Evolutionary conservation across 2,329 filamentous ascomycete species (phyloP).

Genomic region (Sporothrix variecibatus): DNA sequence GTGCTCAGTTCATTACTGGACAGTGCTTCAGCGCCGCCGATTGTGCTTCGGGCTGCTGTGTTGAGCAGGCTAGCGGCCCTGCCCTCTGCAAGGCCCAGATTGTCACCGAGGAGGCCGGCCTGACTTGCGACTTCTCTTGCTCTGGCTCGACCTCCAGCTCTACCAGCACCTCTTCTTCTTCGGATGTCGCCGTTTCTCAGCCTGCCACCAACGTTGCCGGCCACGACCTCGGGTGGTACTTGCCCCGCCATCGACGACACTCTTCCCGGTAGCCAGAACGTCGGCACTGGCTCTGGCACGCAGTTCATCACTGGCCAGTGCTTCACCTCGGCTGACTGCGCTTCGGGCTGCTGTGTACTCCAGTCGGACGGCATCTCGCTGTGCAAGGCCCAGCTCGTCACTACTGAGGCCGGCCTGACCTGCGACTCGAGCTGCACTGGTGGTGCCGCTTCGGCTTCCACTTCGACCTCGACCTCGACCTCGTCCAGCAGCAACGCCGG

Average conservation of each 20-base stretch:
- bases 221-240: conserved; percentile 2
- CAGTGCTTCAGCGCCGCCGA: conserved; percentile 36
- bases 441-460: background rate
- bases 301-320: conserved; percentile 40
- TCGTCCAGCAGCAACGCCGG: background rate
- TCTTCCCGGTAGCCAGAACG: conserved; percentile 39
- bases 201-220: background rate
- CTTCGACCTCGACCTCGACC: background rate
- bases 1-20: conserved; percentile 38
- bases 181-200: background rate
- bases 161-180: background rate
- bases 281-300: conserved; percentile 34
- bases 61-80: conserved; percentile 29
- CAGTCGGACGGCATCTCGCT: conserved; percentile 28
- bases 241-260: conserved; percentile 36
- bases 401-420: conserved; percentile 26
- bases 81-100: conserved; percentile 29
- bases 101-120: conserved; percentile 26
- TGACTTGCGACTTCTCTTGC: conserved; percentile 30
- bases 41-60: conserved; percentile 38
- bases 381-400: conserved; percentile 29
- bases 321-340: conserved; percentile 36
- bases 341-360: conserved; percentile 36
- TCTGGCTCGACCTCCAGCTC: background rate
- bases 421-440: conserved; percentile 28